Base-by-base conservation (phyloP, 1,284 basidiomycete species). In the Cutaneotrichosporon cutaneum region DNA sequence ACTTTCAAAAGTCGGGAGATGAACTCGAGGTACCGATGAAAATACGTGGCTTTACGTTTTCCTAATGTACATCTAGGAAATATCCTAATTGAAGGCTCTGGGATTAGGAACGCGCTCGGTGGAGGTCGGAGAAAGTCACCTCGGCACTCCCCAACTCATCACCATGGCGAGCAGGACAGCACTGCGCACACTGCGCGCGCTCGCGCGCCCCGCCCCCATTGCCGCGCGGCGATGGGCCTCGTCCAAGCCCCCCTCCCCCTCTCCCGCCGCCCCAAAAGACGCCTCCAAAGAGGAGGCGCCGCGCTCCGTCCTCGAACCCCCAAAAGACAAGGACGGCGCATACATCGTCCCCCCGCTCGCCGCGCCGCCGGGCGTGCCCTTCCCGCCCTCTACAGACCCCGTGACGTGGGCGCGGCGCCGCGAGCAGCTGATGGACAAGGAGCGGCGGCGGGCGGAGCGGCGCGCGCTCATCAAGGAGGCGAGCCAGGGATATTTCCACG, bases 401-500 rank as follows among this genome's bases (percentile, higher is more conserved):
- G 86, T 84, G 73, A 85, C 87, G 32, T 85, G 87, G 82, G 80
- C 83, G n/a, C 84, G 94, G 62, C 84, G 82, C 64, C 83, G 85
- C 64, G 86, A 87, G 57, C 87, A 90, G 51, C 79, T 90, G 59
- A 79, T 93, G 72, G 86, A 93, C 72, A 83, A 85, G 68, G 87
- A 91, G 48, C 84, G 85, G 48, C 83, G 87, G 52, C 82, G 89
- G 69, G 85, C 86, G 45, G 88, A 92, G 72, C 82, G 91, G 56
- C 83, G 85, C 69, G 88, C 90, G 74, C 72, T 95, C 92, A 85
- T 96, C 59, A 89, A 91, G 71, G 87, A 94, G 80, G 90, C 88
- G 0, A 86, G 86, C 16, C 89, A 88, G 70, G 93, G 94, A 0
- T 96, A 98, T 77, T 98, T 94, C 72, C 85, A 90, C 68, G 95